Percentiles rank a stretch among this genome's conserved stretches.
Evolutionary conservation across 169 alveolate genomes (phyloP).

Genomic region (Eimeria tenella): DNA sequence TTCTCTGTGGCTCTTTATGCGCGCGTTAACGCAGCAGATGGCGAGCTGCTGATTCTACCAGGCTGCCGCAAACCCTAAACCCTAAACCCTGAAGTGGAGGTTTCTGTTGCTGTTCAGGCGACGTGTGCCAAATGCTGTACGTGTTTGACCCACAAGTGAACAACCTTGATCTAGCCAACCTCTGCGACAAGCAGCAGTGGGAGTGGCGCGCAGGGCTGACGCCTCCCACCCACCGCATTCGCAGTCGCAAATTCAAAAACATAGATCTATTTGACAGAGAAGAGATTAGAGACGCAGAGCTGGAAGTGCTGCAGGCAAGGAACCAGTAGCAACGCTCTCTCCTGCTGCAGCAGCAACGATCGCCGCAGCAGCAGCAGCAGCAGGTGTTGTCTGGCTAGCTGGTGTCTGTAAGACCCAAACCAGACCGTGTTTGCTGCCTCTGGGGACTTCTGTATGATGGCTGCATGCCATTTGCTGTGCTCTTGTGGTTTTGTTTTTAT

Average conservation of each 20-base stretch:
- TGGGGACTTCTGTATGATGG: not conserved
- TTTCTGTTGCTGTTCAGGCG: constrained; percentile 31
- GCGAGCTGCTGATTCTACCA: no score
- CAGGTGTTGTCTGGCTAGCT: not conserved
- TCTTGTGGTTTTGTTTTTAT: not conserved
- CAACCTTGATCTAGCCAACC: constrained; percentile 78
- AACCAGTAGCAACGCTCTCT: not conserved
- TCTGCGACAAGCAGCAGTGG: constrained; percentile 87
- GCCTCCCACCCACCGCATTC: constrained; percentile 88
- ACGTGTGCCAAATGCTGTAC: constrained; percentile 86
- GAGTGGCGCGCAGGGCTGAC: constrained; percentile 92
- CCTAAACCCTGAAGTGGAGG: no score
- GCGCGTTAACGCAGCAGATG: no score
- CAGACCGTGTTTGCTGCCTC: not conserved
- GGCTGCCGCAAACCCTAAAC: no score
- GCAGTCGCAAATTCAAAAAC: constrained; percentile 89
- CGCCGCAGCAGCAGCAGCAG: not conserved
- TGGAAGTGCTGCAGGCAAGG: constrained; percentile 77
- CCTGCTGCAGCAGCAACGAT: not conserved
- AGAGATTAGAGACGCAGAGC: constrained; percentile 90
- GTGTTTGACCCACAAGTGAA: constrained; percentile 84
- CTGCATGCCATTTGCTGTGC: not conserved
- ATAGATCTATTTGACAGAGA: constrained; percentile 86
- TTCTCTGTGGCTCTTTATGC: no score
- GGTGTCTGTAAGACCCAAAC: no score